A percentile compares a stretch with the other conserved stretches of the same genome.
Conservation (phyloP, 2,329 filamentous ascomycete genomes). For the Pestalotiopsis sp. region DNA sequence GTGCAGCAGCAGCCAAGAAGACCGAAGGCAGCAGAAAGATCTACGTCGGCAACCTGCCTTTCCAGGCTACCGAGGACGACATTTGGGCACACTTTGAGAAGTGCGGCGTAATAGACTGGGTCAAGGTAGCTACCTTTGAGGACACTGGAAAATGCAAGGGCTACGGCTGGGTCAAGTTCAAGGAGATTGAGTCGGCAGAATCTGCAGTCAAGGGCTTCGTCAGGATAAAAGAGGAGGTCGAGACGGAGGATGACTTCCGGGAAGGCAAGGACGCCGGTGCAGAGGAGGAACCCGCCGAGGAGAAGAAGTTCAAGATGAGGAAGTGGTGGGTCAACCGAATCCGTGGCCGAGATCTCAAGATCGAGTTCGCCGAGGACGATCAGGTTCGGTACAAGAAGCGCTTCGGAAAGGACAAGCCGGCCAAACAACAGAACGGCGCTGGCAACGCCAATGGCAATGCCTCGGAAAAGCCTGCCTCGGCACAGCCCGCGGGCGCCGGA, state of each 20-base stretch:
- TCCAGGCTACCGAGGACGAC: conserved; percentile 80
- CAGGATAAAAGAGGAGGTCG: conserved; percentile 67
- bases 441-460: neutral
- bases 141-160: conserved; percentile 98
- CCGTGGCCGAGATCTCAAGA: conserved; percentile 77
- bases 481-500: neutral
- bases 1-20: conserved; percentile 27
- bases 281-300: conserved; percentile 44
- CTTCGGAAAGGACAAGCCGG: conserved; percentile 73
- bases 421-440: conserved; percentile 28
- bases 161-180: conserved; percentile 93
- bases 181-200: conserved; percentile 73
- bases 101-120: conserved; percentile 81
- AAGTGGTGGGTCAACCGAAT: conserved; percentile 89
- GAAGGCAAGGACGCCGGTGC: conserved; percentile 49
- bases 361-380: conserved; percentile 93
- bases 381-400: conserved; percentile 91
- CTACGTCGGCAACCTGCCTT: conserved; percentile 89
- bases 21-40: conserved; percentile 75
- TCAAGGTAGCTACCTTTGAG: conserved; percentile 93
- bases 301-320: conserved; percentile 60
- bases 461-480: neutral
- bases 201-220: conserved; percentile 82
- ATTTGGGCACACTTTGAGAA: conserved; percentile 79
- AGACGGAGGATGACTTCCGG: conserved; percentile 65